Conservation (phyloP, 345 rosid genomes). For the Eucalyptus microcorys region DNA sequence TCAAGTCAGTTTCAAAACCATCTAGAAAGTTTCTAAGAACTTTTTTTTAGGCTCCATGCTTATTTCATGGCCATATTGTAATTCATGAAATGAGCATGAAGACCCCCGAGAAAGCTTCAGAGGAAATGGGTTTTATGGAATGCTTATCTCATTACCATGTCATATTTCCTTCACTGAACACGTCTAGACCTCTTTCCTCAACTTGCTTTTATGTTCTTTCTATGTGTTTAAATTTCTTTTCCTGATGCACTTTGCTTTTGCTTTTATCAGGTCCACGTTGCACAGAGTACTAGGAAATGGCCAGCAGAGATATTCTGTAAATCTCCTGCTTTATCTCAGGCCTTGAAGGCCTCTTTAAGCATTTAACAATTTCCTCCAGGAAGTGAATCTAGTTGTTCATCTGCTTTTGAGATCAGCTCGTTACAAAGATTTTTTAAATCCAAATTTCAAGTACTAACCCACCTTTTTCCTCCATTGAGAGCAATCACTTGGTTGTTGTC, state of each 20-base stretch:
- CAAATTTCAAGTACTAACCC: neutral
- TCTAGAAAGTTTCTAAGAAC: neutral
- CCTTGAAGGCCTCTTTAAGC: neutral
- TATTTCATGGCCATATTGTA: neutral
- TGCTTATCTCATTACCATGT: neutral
- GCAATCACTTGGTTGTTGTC: neutral
- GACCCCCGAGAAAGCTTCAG: neutral
- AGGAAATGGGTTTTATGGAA: neutral
- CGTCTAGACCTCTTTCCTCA: neutral
- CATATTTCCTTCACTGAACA: neutral
- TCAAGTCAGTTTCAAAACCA: neutral
- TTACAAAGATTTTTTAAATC: neutral
- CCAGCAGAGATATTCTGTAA: constrained; percentile 78
- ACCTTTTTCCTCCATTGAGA: neutral
- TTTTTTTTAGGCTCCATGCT: neutral
- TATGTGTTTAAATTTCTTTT: neutral
- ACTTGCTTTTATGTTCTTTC: neutral
- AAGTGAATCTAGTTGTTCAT: neutral
- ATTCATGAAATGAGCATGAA: neutral
- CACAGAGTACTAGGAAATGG: constrained; percentile 85
- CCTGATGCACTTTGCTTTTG: neutral
- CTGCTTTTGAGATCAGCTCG: neutral
- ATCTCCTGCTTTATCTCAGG: neutral
- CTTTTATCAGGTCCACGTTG: constrained; percentile 58
- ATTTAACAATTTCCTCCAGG: neutral